Conservation (phyloP, 208 protist species). For the Acanthamoeba culbertsoni region DNA sequence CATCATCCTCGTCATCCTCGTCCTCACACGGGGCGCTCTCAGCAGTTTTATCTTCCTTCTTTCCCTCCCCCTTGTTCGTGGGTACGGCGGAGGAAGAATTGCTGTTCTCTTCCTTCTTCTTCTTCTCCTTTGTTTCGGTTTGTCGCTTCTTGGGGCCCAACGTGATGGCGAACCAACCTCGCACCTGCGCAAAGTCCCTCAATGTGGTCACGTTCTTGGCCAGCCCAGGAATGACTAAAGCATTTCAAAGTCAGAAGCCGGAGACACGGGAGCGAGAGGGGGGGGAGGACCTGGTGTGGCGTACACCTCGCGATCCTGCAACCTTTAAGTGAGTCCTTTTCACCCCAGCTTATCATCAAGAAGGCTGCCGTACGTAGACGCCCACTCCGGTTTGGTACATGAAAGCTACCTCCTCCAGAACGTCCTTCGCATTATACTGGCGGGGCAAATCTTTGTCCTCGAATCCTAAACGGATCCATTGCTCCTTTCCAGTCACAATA, state of each 20-base stretch:
- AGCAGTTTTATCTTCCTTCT: not conserved
- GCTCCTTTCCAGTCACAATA: not conserved
- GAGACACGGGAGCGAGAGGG: not conserved
- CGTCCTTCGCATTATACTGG: conserved; percentile 56
- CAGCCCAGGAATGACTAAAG: not conserved
- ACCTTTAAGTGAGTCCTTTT: not conserved
- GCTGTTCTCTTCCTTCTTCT: not conserved
- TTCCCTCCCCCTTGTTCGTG: not conserved
- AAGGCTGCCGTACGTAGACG: not conserved
- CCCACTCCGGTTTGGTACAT: conserved; percentile 24
- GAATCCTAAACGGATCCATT: conserved; percentile 49
- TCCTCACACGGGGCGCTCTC: not conserved
- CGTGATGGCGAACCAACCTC: conserved; percentile 58
- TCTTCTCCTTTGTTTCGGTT: not conserved
- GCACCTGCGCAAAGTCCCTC: conserved; percentile 57
- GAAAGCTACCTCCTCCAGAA: conserved; percentile 57
- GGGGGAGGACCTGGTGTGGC: not conserved
- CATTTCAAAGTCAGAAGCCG: not conserved
- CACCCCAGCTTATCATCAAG: not conserved
- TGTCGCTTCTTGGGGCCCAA: not conserved
- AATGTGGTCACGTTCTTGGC: conserved; percentile 47
- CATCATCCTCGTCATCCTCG: not conserved
- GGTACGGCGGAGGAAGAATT: too few relatives aligned
- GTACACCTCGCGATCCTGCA: conserved; percentile 41
- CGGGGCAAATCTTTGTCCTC: conserved; percentile 16